Base-by-base conservation (phyloP, 164 flowering plant species). In the Nymphaea colorata region DNA sequence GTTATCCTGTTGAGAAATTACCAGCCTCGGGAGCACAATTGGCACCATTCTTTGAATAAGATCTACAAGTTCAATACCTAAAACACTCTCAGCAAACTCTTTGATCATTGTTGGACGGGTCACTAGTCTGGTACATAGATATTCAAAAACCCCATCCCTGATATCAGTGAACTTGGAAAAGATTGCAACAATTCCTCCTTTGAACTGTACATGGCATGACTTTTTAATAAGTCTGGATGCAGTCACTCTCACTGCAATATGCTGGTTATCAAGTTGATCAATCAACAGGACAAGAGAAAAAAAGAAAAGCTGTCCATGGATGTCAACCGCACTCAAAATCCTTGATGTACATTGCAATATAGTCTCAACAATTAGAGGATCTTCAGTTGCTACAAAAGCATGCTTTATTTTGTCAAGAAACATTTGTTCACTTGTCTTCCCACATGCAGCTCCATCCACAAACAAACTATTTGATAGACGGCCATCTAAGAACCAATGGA, bases 41-140 rank as follows among this genome's bases (percentile, higher is more conserved):
- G 99, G 99, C 72, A 92, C 77, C 96, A 92, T 89, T 78, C 79
- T 82, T 75, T 77, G 79, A 41, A 89, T 84, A 76, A 95, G 85
- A 66, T 84, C 86, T 72, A 80, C 89, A 66, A 71, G 80, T 67
- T 82, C 82, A 74, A 85, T 74, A 66, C 94, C 93, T 72, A 86
- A 73, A 79, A 89, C 90, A 79, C 94, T 83, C 79, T 84, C 94
- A 41, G 99, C 87, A 84, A 95, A 92, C 79, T 95, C 99, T 78
- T 74, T 79, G 57, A 89, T 79, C 79, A 92, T 75, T 75, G 74
- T 71, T 71, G 93, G 86, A 53, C 84, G 92, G 75, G 75, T 84
- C 64, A 71, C 77, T 44, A 95, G 82, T 76, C 94, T 85, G 59
- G 64, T 43, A 64, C 85, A 84, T 1, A 95, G 77, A 85, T 86